Conservation (phyloP, 768 basidiomycete genomes). For the Fibroporia radiculosa region DNA sequence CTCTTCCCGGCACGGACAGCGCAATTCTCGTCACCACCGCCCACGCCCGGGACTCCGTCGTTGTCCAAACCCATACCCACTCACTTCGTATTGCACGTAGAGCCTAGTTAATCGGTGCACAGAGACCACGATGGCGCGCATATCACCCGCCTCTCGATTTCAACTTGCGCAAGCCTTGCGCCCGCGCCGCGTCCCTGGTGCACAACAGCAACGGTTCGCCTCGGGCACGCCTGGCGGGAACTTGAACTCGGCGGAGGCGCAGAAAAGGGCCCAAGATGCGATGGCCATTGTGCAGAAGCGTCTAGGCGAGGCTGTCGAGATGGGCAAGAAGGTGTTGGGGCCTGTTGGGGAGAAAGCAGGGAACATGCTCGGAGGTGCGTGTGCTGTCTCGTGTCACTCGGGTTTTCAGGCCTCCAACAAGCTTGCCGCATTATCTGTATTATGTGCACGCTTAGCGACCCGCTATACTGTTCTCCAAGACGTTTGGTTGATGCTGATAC, state of each 20-base stretch:
- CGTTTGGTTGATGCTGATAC: background rate
- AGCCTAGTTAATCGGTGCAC: background rate
- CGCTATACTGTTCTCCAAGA: background rate
- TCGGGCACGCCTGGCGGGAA: constrained; percentile 14
- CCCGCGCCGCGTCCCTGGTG: constrained; percentile 13
- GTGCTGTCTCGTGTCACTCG: too few relatives aligned
- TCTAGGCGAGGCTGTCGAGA: constrained; percentile 45
- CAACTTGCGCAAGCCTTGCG: constrained; percentile 19
- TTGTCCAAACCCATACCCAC: background rate
- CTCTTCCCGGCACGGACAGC: background rate
- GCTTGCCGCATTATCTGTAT: constrained; percentile 20
- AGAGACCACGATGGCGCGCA: background rate
- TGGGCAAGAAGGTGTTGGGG: constrained; percentile 39
- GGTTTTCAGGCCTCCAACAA: too few relatives aligned
- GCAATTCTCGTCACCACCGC: constrained; percentile 4
- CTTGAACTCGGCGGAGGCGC: constrained; percentile 35
- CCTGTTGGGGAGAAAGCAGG: constrained; percentile 48
- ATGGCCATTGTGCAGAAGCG: constrained; percentile 50
- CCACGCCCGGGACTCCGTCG: background rate
- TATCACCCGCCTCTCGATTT: constrained; percentile 10
- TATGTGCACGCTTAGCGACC: constrained; percentile 9
- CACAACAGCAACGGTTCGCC: constrained; percentile 19
- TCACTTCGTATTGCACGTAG: background rate
- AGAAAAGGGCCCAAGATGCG: constrained; percentile 68
- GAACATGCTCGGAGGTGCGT: constrained; percentile 48